phyloP scores from a whole-genome alignment of 2,329 filamentous ascomycete species.

The Neoascochyta sp. region DNA sequence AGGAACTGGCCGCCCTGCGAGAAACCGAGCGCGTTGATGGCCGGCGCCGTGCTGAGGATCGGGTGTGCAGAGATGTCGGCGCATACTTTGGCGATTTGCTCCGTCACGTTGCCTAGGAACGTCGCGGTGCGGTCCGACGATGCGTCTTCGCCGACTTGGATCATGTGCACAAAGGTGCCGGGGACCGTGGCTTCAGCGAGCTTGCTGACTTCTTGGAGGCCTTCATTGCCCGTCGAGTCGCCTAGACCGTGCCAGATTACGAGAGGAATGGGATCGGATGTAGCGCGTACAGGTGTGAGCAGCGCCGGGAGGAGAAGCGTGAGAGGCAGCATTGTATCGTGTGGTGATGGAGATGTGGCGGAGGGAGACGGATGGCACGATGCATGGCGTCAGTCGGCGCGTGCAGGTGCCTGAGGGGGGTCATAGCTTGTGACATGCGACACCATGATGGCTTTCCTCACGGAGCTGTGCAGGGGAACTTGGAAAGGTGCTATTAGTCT shows the following conservation, averaged over 20 bases:
- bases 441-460: too few species aligned
- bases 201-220: conserved; percentile 66
- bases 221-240: conserved; percentile 72
- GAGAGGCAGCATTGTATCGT: too few species aligned
- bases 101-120: conserved; percentile 85
- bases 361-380: too few species aligned
- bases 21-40: conserved; percentile 88
- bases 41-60: conserved; percentile 75
- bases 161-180: conserved; percentile 77
- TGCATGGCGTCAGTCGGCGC: too few species aligned
- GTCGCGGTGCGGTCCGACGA: conserved; percentile 72
- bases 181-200: conserved; percentile 71
- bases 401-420: too few species aligned
- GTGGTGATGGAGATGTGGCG: too few species aligned
- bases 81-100: conserved; percentile 75
- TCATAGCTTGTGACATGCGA: too few species aligned
- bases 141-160: conserved; percentile 66
- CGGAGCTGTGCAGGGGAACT: too few species aligned
- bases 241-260: conserved; percentile 91
- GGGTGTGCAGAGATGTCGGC: conserved; percentile 69
- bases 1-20: conserved; percentile 95
- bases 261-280: conserved; percentile 61
- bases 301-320: not conserved
- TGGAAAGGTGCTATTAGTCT: too few species aligned
- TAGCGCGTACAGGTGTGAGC: conserved; percentile 10